Evolutionary conservation across 352 stramenopile species (phyloP).

Genomic region (Thraustochytrium striatum): DNA sequence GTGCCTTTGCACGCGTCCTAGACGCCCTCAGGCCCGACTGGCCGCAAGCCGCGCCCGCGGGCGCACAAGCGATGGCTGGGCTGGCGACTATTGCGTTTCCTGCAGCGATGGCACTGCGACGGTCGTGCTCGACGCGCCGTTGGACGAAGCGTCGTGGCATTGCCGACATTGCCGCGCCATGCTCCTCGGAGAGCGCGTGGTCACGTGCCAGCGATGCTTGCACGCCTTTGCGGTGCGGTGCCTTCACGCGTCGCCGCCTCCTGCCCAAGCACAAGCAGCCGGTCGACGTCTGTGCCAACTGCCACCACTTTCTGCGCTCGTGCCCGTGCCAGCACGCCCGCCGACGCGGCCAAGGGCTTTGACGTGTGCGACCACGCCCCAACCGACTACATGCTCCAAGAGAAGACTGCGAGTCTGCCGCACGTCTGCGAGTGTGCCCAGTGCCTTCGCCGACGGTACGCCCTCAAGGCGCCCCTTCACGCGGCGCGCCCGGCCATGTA

Average conservation of each 20-base stretch:
- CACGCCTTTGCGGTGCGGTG: background rate
- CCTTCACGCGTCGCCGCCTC: constrained; percentile 23
- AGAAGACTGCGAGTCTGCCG: background rate
- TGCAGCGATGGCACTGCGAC: background rate
- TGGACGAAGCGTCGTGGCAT: background rate
- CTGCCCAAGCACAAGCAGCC: constrained; percentile 19
- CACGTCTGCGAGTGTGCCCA: background rate
- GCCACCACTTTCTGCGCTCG: constrained; percentile 32
- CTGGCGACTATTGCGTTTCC: background rate
- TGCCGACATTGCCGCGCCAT: constrained; percentile 7
- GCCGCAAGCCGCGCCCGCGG: constrained; percentile 10
- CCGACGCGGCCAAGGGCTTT: constrained; percentile 14
- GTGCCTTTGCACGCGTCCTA: background rate
- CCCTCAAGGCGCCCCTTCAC: background rate
- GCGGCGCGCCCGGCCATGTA: background rate
- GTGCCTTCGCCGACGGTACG: constrained; percentile 27
- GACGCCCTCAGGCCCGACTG: constrained; percentile 19
- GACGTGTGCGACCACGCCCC: constrained; percentile 20
- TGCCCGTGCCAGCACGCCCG: constrained; percentile 15
- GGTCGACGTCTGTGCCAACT: constrained; percentile 19
- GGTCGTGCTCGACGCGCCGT: background rate
- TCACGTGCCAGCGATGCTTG: constrained; percentile 25
- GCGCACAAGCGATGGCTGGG: constrained; percentile 16
- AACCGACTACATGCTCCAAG: background rate
- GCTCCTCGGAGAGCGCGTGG: constrained; percentile 13